Base-by-base conservation (phyloP, 2,329 filamentous ascomycete genomes). In the Dactylellina sp. region DNA sequence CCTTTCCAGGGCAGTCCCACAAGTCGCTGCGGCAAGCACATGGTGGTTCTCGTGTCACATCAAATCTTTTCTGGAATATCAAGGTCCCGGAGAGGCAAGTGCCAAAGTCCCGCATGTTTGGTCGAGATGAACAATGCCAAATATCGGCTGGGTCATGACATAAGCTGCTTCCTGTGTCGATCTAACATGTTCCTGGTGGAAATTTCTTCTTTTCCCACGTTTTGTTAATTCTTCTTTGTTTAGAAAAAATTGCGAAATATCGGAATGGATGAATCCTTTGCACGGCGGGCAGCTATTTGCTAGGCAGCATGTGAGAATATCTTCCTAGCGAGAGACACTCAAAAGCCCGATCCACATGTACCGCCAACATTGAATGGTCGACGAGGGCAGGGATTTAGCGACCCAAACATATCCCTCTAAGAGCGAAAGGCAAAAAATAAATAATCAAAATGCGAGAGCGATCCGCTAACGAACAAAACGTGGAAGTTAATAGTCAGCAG, bases 371-470 rank as follows among this genome's bases (percentile, higher is more conserved):
- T 52, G 57, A 63, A 57, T 62, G 59, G 66, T 63, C 57, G 66
- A 71, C 66, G 66, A 71, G 66, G 66, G 66, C 59, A 71, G 52
- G 66, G 57, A 59, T 71, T 71, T 71, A 71, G 66, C 66, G 66
- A 71, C 66, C 66, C 66, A 71, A 71, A 71, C 66, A 32, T 32
- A 9, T 71, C 63, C 57, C 59, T 28, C 32, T 46, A 24, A 47
- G 14, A 57, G 50, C 59, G 62, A 71, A 63, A 32, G 9, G 9
- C 9, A 9, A 32, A 32, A 32, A 32, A 32, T 32, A 32, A 32
- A 32, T 5, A 32, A 32, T 32, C 28, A 32, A 32, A 32, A 32
- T 32, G 28, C 28, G 9, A 32, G 5, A 32, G 57, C 66, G 66
- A 71, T 32, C 66, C 57, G 44, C 62, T 66, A 66, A 56, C 56